Percentiles rank a stretch among this genome's conserved stretches.
Conservation (phyloP, 2,329 filamentous ascomycete genomes). For the Diaporthe nobilis region DNA sequence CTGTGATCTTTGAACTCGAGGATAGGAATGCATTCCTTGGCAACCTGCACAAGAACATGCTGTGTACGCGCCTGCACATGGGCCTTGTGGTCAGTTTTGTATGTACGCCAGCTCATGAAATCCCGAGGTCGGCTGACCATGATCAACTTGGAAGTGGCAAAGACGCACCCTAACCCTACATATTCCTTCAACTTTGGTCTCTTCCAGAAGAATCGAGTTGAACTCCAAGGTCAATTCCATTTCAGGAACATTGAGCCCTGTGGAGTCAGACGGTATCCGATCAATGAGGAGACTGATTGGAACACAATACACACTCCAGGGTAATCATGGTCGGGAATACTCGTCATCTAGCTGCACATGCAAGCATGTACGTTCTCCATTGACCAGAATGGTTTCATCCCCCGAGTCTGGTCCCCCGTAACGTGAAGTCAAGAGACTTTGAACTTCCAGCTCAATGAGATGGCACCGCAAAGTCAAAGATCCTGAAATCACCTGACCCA, state of each 20-base stretch:
- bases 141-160: conserved; percentile 1
- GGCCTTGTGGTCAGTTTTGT: background rate
- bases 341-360: conserved; percentile 4
- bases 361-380: conserved; percentile 4
- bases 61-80: background rate
- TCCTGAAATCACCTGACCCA: conserved; percentile 7
- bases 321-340: background rate
- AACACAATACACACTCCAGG: conserved; percentile 11
- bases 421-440: background rate
- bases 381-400: background rate
- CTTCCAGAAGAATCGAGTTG: background rate
- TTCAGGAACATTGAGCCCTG: background rate
- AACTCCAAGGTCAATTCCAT: background rate
- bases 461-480: background rate
- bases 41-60: background rate
- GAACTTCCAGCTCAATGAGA: conserved; percentile 1
- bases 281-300: background rate
- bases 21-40: background rate
- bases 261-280: background rate
- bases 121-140: conserved; percentile 2
- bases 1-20: background rate
- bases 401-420: background rate
- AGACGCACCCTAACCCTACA: conserved; percentile 6
- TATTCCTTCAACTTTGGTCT: background rate
- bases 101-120: background rate